These are phyloP conservation scores for Solanum ossicruentum DNA, from an alignment of 257 asterid species.

Conservation along the genomic window DNA sequence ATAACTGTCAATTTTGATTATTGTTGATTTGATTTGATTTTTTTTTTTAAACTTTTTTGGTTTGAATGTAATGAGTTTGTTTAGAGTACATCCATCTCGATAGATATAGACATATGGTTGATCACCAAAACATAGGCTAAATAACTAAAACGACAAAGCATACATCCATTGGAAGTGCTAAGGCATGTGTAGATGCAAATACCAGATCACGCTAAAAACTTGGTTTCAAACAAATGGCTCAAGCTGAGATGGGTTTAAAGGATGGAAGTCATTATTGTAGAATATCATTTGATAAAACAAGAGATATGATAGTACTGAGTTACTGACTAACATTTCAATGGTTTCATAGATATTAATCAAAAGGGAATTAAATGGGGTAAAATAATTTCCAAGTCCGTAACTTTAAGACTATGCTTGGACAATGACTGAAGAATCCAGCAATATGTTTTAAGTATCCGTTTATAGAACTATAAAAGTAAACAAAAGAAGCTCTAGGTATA, in stretches of 20 bases:
- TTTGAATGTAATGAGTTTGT: too few relatives aligned
- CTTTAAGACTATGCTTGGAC: neutral
- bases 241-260: neutral
- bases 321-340: neutral
- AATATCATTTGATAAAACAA: neutral
- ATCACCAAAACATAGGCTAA: neutral
- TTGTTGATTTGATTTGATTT: too few relatives aligned
- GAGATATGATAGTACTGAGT: neutral
- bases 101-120: too few relatives aligned
- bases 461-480: neutral
- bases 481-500: neutral
- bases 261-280: neutral
- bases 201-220: neutral
- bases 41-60: too few relatives aligned
- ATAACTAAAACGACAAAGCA: neutral
- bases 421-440: neutral
- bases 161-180: neutral
- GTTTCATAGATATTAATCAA: neutral
- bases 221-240: neutral
- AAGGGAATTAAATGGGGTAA: neutral
- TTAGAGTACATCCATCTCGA: too few relatives aligned
- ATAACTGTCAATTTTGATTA: too few relatives aligned
- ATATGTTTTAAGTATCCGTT: neutral
- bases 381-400: neutral
- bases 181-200: neutral